Percentiles rank a stretch among this genome's conserved stretches.
Evolutionary conservation across 768 basidiomycete species (phyloP).

Genomic region (Lactarius indigo): DNA sequence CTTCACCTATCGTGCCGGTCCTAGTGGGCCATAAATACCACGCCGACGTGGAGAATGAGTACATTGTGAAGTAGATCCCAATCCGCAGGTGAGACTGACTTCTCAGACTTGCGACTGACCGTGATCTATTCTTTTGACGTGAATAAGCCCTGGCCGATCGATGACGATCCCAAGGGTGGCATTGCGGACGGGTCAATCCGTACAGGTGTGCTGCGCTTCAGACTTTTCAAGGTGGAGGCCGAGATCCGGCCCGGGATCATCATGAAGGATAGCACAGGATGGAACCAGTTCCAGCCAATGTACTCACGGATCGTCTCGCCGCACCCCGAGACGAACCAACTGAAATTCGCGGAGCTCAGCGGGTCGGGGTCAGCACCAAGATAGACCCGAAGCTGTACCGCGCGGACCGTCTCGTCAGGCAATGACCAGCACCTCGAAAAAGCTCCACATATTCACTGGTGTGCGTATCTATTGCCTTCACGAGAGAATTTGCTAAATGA

Average conservation of each 20-base stretch:
- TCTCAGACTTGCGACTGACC: constrained; percentile 89
- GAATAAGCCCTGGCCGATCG: constrained; percentile 98
- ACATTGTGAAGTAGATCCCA: constrained; percentile 95
- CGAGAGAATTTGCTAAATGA: background rate
- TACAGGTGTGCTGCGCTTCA: constrained; percentile 83
- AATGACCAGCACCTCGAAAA: constrained; percentile 96
- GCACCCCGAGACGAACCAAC: constrained; percentile 90
- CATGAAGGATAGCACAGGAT: constrained; percentile 87
- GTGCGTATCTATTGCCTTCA: constrained; percentile 15
- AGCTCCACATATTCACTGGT: constrained; percentile 92
- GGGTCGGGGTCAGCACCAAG: constrained; percentile 96
- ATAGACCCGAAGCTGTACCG: constrained; percentile 96
- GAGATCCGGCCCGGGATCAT: constrained; percentile 97
- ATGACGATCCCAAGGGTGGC: constrained; percentile 98
- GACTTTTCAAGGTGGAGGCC: constrained; percentile 90
- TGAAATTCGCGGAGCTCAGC: constrained; percentile 94
- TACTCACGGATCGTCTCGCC: constrained; percentile 87
- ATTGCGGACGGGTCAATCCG: constrained; percentile 97
- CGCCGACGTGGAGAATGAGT: constrained; percentile 95
- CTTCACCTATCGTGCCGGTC: no score
- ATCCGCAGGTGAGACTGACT: constrained; percentile 92
- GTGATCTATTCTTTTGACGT: constrained; percentile 99
- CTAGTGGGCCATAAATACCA: no score
- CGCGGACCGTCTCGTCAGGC: constrained; percentile 94
- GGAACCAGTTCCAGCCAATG: constrained; percentile 90